Evolutionary conservation across 1,284 basidiomycete genomes (phyloP).

Genomic region (Apiotrichum domesticum): DNA sequence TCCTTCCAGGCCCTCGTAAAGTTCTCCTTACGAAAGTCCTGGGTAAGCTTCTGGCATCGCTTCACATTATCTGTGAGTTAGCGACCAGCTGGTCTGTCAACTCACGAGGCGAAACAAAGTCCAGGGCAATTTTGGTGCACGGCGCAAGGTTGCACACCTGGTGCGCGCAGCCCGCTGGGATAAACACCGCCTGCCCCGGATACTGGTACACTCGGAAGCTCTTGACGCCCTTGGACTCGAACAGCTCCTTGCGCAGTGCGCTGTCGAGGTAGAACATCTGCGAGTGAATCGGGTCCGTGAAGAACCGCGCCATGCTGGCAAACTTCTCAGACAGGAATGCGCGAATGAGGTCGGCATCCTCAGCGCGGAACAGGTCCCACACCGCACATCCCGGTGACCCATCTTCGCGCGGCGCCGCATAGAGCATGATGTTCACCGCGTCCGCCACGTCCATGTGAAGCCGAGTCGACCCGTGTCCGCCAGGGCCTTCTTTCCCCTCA

Average conservation of each 20-base stretch:
- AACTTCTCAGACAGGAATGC: slow-evolving; percentile 58
- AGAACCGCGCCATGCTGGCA: slow-evolving; percentile 7
- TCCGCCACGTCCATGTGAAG: slow-evolving; percentile 97
- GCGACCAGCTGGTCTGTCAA: slow-evolving; percentile 1
- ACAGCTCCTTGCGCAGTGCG: slow-evolving; percentile 62
- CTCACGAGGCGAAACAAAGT: slow-evolving; percentile 76
- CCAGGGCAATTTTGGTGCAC: slow-evolving; percentile 92
- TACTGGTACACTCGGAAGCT: slow-evolving; percentile 81
- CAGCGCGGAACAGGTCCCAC: slow-evolving; percentile 84
- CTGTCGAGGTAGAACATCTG: slow-evolving; percentile 82
- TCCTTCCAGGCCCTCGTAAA: slow-evolving; percentile 84
- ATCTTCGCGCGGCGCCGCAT: slow-evolving; percentile 58
- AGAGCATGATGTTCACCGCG: slow-evolving; percentile 85
- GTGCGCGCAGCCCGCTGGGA: slow-evolving; percentile 92
- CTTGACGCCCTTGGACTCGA: slow-evolving; percentile 60
- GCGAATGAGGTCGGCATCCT: slow-evolving; percentile 73
- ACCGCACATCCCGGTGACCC: slow-evolving; percentile 72
- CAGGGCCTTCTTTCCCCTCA: slow-evolving; percentile 22
- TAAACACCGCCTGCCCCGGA: slow-evolving; percentile 89
- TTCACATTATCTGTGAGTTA: slow-evolving; percentile 63
- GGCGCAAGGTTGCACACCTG: slow-evolving; percentile 73
- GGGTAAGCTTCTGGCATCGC: slow-evolving; percentile 73
- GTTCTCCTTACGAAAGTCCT: slow-evolving; percentile 84
- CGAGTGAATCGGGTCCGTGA: slow-evolving; percentile 79
- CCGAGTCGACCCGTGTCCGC: slow-evolving; percentile 54